These are phyloP conservation scores for Saturnispora gosingensis DNA, from an alignment of 805 yeast species.

Conservation along the genomic window DNA sequence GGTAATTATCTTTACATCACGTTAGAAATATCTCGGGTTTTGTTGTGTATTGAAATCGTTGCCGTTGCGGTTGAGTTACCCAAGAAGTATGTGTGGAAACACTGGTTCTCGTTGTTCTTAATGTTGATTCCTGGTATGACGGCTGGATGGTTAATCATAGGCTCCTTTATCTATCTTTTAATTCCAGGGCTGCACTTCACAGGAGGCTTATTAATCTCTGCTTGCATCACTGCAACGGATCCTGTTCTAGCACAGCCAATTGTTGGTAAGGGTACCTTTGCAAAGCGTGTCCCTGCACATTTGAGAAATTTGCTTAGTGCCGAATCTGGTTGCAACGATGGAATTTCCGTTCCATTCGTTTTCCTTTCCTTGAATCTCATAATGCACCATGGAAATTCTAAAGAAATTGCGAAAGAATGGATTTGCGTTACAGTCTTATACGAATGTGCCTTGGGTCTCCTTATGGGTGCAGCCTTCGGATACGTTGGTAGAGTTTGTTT, in stretches of 20 bases:
- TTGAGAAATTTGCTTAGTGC: constrained; percentile 54
- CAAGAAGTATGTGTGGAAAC: constrained; percentile 50
- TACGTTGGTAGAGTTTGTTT: constrained; percentile 40
- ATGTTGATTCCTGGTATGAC: constrained; percentile 64
- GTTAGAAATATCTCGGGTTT: constrained; percentile 50
- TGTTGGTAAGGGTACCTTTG: constrained; percentile 65
- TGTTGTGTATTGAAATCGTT: constrained; percentile 60
- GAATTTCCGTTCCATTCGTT: constrained; percentile 63
- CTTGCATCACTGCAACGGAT: constrained; percentile 72
- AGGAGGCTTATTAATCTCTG: constrained; percentile 51
- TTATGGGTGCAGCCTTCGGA: constrained; percentile 49
- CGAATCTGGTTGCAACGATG: constrained; percentile 72
- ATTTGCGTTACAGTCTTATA: constrained; percentile 49
- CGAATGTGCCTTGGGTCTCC: constrained; percentile 49
- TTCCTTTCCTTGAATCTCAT: constrained; percentile 48
- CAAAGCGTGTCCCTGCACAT: constrained; percentile 55
- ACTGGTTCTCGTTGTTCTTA: constrained; percentile 49
- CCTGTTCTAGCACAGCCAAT: constrained; percentile 69
- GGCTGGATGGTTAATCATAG: constrained; percentile 57
- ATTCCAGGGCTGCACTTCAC: constrained; percentile 49
- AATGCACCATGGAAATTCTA: constrained; percentile 38
- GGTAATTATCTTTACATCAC: constrained; percentile 48
- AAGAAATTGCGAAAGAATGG: constrained; percentile 54
- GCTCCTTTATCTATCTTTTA: constrained; percentile 51
- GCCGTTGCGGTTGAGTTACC: constrained; percentile 71